Evolutionary conservation across 306 rosid genomes (phyloP), one percentile per base, ranked within the genome.

Genomic region (Fragaria nilgerrensis): DNA sequence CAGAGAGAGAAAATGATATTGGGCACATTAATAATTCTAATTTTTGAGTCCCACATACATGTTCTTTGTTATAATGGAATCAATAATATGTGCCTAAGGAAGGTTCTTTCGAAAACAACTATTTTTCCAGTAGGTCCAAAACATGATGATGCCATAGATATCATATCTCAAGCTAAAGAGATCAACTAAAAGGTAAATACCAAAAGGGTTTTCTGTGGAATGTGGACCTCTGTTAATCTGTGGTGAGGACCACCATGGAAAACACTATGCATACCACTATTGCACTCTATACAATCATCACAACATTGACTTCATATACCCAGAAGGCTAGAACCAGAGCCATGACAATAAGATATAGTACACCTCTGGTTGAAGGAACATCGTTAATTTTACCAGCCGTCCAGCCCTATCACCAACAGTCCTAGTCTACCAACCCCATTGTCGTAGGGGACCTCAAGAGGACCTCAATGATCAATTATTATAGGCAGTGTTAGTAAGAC

Each of bases 51-150:
- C 37, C 73, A 37, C 45, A 62, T 55, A 39, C 65, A 58, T 56
- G 22, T 69, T 12, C 67, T 37, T 52, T 71, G 69, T 76, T 29
- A 41, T 47, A 14, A 20, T 27, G 27, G 34, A 82, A 77, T 25
- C 16, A 14, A 23, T 8, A 71, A 16, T 43, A 17, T 74, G 78
- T 80, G 82, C 82, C 68, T 56, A 27, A 45, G 23, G 83, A 74
- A 67, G 68, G 72, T 70, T 56, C 45, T 69, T 75, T 62, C 17
- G n/a, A 67, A 45, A 73, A 70, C 70, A 81, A 50, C 63, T 37
- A 73, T 73, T 67, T 61, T 43, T 43, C 71, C 63, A 61, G 77
- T 49, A 83, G 84, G 81, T 49, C 83, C 84, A 75, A 78, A 68
- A 69, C 78, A 65, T 73, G 47, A 74, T 49, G 39, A 52, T 20